phyloP scores from a whole-genome alignment of 306 rosid species.

The Carpinus viminea region DNA sequence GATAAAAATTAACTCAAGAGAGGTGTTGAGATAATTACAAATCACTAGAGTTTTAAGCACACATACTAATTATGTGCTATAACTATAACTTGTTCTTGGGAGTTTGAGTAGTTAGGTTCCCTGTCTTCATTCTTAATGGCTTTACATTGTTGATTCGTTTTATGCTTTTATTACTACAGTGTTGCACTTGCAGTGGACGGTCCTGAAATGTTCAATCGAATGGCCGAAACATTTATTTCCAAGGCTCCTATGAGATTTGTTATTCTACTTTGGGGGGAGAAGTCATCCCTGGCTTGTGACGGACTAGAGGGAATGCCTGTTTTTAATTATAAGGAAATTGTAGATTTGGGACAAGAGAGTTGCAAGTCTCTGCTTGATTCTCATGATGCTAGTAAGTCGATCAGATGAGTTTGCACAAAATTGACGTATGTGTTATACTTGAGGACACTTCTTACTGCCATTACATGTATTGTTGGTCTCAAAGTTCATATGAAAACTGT shows the following conservation, averaged over 20 bases:
- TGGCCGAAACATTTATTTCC: constrained; percentile 53
- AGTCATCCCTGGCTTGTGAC: constrained; percentile 49
- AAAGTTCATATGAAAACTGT: background rate
- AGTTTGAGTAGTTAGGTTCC: background rate
- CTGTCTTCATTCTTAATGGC: constrained; percentile 22
- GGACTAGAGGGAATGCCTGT: constrained; percentile 50
- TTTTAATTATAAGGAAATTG: constrained; percentile 60
- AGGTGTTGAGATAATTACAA: background rate
- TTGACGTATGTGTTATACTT: background rate
- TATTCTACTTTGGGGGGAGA: constrained; percentile 95
- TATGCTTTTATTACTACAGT: constrained; percentile 43
- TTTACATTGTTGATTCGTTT: constrained; percentile 15
- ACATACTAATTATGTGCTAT: background rate
- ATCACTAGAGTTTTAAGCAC: background rate
- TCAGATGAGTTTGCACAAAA: constrained; percentile 22
- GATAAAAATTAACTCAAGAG: background rate
- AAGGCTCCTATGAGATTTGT: constrained; percentile 63
- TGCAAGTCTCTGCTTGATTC: constrained; percentile 49
- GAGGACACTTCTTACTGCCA: constrained; percentile 7
- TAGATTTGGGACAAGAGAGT: constrained; percentile 61
- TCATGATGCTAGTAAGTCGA: constrained; percentile 59
- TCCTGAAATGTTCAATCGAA: constrained; percentile 75
- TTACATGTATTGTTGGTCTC: background rate
- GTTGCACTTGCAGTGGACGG: constrained; percentile 83
- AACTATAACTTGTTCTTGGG: background rate